Evolutionary conservation across 192 early-diverging fungal species (phyloP).

Genomic region (Phlyctochytrium planicorne): DNA sequence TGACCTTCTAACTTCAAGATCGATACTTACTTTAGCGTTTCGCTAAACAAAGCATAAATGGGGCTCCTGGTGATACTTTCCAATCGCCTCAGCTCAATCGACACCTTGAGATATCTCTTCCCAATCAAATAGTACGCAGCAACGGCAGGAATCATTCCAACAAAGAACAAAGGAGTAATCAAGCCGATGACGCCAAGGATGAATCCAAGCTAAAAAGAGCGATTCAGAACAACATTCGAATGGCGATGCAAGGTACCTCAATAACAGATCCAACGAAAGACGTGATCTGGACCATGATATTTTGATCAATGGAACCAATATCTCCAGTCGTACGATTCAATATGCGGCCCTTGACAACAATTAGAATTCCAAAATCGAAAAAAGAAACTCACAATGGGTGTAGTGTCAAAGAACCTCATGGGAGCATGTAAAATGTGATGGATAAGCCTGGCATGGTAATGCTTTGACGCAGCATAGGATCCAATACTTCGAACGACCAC

Average conservation of each 20-base stretch:
- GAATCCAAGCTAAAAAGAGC: slow-evolving; percentile 37
- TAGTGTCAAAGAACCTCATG: slow-evolving; percentile 48
- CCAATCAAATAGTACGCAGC: slow-evolving; percentile 63
- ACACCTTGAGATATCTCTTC: slow-evolving; percentile 69
- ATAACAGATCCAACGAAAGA: slow-evolving; percentile 16
- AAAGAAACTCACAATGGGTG: slow-evolving; percentile 32
- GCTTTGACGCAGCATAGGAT: slow-evolving; percentile 31
- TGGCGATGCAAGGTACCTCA: background rate
- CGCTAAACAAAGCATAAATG: slow-evolving; percentile 78
- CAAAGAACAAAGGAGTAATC: slow-evolving; percentile 73
- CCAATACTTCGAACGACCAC: slow-evolving; percentile 15
- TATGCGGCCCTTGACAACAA: slow-evolving; percentile 27
- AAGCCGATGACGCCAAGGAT: slow-evolving; percentile 28
- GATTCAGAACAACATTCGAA: slow-evolving; percentile 7
- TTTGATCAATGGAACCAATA: slow-evolving; percentile 77
- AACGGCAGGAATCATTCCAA: slow-evolving; percentile 59
- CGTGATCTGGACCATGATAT: slow-evolving; percentile 17
- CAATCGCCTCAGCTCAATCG: slow-evolving; percentile 86
- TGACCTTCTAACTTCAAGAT: background rate
- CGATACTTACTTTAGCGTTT: slow-evolving; percentile 50
- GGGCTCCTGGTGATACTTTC: slow-evolving; percentile 76
- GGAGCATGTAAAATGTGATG: slow-evolving; percentile 38
- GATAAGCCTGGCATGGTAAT: slow-evolving; percentile 34
- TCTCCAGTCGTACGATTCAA: slow-evolving; percentile 83
- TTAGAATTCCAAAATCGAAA: background rate